A percentile compares a stretch with the other conserved stretches of the same genome.
These are phyloP conservation scores for Leishmania martiniquensis DNA, from an alignment of 208 protist genomes.

Conservation along the genomic window DNA sequence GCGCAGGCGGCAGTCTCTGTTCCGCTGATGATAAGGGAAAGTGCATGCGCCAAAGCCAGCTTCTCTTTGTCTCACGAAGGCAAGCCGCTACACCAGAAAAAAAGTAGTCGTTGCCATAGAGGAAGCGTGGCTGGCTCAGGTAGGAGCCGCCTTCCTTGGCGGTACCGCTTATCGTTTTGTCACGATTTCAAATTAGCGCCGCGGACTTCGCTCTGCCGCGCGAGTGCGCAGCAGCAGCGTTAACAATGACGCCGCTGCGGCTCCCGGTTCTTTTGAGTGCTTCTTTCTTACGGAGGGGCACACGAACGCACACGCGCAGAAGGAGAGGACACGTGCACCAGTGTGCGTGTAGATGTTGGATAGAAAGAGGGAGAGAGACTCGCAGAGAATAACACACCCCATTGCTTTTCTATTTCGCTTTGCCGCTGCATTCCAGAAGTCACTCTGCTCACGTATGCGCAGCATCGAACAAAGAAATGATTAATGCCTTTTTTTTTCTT, in stretches of 20 bases:
- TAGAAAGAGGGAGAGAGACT: neutral
- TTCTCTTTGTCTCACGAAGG: too few relatives aligned
- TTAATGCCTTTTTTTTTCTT: neutral
- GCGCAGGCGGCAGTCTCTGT: neutral
- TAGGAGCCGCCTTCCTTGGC: neutral
- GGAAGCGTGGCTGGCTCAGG: neutral
- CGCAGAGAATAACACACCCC: neutral
- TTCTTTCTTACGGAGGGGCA: neutral
- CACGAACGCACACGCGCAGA: neutral
- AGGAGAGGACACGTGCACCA: neutral
- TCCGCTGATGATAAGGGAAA: neutral
- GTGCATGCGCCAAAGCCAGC: neutral
- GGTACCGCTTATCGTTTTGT: neutral
- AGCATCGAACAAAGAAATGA: too few relatives aligned
- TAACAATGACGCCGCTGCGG: neutral
- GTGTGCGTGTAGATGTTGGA: neutral
- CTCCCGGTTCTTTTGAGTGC: neutral
- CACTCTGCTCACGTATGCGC: neutral
- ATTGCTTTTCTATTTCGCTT: neutral
- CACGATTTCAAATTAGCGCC: neutral
- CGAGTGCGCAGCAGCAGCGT: neutral
- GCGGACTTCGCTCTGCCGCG: neutral
- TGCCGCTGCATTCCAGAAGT: neutral
- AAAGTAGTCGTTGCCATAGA: too few relatives aligned
- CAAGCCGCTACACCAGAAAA: too few relatives aligned